Base-by-base conservation (phyloP, 1,284 basidiomycete species). In the Naganishia sp. region DNA sequence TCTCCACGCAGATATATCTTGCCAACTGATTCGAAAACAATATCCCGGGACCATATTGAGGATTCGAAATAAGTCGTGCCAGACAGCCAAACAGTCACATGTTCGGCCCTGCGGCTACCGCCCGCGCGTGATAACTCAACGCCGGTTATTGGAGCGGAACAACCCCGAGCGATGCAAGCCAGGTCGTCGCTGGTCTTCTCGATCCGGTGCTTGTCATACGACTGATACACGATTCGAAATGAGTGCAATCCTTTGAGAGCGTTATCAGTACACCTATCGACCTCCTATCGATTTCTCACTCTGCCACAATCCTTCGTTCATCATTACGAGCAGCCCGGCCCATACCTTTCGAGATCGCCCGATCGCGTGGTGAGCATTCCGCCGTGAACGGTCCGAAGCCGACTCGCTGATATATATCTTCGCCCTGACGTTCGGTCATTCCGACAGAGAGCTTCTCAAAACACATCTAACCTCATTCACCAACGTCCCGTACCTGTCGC, bases 331-430 rank as follows among this genome's bases (percentile, higher is more conserved):
- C 52, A 23, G 7, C 18, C n/a, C 7, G 35, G 7, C 35, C 35
- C 52, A 15, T 21, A 31, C 1, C 32, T 18, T 35, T 31, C 52
- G 3, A 9, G 31, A 28, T 54, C 52, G 25, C 17, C 50, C 58
- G 58, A 61, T 61, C 46, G 23, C n/a, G 28, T 35, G 25, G 55
- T 57, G 28, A 57, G 55, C 21, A 61, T 61, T 61, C 47, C 58
- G 58, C 58, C 58, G 58, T 35, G 58, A 61, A 61, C 58, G 58
- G 58, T 42, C 58, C 58, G 58, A 60, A 39, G 25, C 56, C 31
- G 45, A 58, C 46, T 47, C 35, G 21, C 35, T 41, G 45, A 42
- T 51, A 61, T 50, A 61, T 51, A 61, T 13, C 31, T 41, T 15
- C 11, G 2, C 18, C 28, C 10, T 18, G 47, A 45, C 28, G 28